Base-by-base conservation (phyloP, 2,329 filamentous ascomycete genomes). In the Purpureocillium takamizusanense region DNA sequence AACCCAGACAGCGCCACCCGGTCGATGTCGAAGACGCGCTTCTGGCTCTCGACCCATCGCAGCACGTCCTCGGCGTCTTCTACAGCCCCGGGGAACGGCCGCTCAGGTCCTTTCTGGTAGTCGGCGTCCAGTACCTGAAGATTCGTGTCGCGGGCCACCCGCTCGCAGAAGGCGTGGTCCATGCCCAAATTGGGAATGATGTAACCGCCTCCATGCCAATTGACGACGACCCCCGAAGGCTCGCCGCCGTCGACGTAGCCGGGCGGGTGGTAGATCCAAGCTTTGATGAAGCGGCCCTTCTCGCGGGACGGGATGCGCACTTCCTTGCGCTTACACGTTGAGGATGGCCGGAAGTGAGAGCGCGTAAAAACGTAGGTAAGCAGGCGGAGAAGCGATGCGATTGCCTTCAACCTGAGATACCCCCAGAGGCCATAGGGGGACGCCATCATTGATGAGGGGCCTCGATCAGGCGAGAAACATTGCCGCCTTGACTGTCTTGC, bases 1-100 rank as follows among this genome's bases (percentile, higher is more conserved):
- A 67, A 66, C 0, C 70, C 70, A 6, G 63, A 66, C 0, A 72
- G 33, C 2, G 63, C 69, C 8, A 73, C 46, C 1, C 52, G 47
- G 1, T 48, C 43, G 2, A 52, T 42, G 46, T 67, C 56, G 17
- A 61, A 58, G 11, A 48, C 40, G 13, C 46, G 50, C 1, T 45
- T 33, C 30, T 47, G 51, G 1, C 51, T 42, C n/a, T 39, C 37
- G 1, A 62, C 43, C 65, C 61, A 34, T 35, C 43, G 38, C 2
- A 52, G 12, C 1, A 58, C 53, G 41, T 71, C 66, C 39, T 70
- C 33, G 49, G 60, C 47, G 8, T 53, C 51, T 11, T 53, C 38
- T 1, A 45, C 13, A 10, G 48, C 44, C 7, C 55, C 56, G 0
- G 67, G 68, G 33, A 64, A 70, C 0, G 56, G 51, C 35, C 58